These are phyloP conservation scores for Fraxinus floribunda DNA, from an alignment of 305 asterid genomes.

Conservation along the genomic window DNA sequence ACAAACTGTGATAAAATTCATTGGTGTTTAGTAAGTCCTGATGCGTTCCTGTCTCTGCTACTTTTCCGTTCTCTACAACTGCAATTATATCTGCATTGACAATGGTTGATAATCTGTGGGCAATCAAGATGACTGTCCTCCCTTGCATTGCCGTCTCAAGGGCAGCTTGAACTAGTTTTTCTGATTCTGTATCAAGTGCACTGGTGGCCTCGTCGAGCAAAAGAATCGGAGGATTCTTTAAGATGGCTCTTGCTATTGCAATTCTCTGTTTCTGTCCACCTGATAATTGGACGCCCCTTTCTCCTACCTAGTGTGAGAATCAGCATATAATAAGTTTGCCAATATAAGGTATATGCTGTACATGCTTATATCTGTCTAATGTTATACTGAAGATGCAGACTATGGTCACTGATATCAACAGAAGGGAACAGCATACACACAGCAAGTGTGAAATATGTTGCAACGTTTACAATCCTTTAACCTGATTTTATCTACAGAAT, in stretches of 20 bases:
- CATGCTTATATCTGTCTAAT: neutral
- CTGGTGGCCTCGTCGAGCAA: conserved; percentile 94
- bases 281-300: conserved; percentile 77
- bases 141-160: conserved; percentile 73
- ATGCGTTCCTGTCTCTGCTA: conserved; percentile 62
- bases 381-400: neutral
- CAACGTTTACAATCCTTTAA: neutral
- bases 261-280: conserved; percentile 96
- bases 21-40: conserved; percentile 42
- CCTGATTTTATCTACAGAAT: neutral
- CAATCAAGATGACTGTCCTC: conserved; percentile 77
- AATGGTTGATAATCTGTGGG: conserved; percentile 81
- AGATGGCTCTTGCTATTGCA: conserved; percentile 83
- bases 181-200: conserved; percentile 90
- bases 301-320: conserved; percentile 63
- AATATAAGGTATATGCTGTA: neutral
- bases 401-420: neutral
- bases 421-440: neutral
- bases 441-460: neutral
- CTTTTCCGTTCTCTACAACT: conserved; percentile 63
- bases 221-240: conserved; percentile 78
- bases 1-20: conserved; percentile 54
- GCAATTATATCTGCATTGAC: conserved; percentile 69
- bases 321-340: conserved; percentile 3
- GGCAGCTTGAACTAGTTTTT: conserved; percentile 79